These are phyloP conservation scores for Clavaria fumosa DNA, from an alignment of 768 basidiomycete genomes.

Conservation along the genomic window DNA sequence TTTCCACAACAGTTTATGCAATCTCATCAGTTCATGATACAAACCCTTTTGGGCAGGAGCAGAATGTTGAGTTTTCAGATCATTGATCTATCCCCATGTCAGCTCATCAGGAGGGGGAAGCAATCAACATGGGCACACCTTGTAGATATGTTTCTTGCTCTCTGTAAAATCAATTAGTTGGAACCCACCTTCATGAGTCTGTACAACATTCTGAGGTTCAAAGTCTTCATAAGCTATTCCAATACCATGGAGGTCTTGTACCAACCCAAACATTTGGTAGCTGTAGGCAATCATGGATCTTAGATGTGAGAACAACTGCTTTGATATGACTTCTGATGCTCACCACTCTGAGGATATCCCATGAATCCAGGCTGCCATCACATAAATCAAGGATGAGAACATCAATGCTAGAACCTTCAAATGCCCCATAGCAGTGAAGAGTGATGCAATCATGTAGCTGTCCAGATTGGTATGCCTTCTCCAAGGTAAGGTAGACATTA, in stretches of 20 bases:
- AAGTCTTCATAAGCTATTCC: constrained; percentile 12
- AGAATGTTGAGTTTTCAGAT: background rate
- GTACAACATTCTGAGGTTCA: constrained; percentile 11
- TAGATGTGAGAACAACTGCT: constrained; percentile 10
- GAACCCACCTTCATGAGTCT: constrained; percentile 11
- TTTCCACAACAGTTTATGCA: background rate
- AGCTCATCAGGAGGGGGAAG: constrained; percentile 1
- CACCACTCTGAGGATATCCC: constrained; percentile 13
- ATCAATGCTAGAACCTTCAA: constrained; percentile 8
- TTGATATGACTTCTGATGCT: constrained; percentile 5
- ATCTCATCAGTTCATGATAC: background rate
- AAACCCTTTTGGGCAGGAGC: background rate
- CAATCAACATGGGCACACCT: constrained; percentile 8
- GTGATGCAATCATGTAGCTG: constrained; percentile 10
- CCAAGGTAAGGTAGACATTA: constrained; percentile 12
- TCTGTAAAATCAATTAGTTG: constrained; percentile 12
- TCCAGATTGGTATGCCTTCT: constrained; percentile 11
- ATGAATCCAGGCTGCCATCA: constrained; percentile 11
- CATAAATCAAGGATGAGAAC: constrained; percentile 14
- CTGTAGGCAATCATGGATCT: constrained; percentile 11
- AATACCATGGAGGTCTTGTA: constrained; percentile 11
- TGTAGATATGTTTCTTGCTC: constrained; percentile 10
- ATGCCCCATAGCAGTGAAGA: constrained; percentile 13
- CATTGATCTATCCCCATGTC: constrained; percentile 4
- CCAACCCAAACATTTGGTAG: constrained; percentile 12